These are phyloP conservation scores for Sungouiozyma ichnusensis DNA, from an alignment of 805 yeast genomes.

Conservation along the genomic window DNA sequence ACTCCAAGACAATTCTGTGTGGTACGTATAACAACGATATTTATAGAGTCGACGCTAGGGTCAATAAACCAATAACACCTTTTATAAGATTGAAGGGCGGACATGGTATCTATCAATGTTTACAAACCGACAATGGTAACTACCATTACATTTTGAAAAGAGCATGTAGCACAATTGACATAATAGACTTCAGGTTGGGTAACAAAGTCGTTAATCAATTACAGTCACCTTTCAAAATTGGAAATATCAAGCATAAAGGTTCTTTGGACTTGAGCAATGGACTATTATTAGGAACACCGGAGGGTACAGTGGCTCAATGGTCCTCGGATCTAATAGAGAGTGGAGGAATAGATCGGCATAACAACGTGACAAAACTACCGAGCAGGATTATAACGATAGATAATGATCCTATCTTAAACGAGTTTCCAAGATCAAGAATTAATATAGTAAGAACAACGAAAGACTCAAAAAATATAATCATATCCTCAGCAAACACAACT, in stretches of 20 bases:
- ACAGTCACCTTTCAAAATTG: constrained; percentile 14
- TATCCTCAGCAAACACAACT: neutral
- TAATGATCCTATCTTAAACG: neutral
- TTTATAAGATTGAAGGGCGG: constrained; percentile 5
- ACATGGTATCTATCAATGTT: constrained; percentile 29
- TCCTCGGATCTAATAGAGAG: constrained; percentile 17
- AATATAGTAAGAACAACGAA: neutral
- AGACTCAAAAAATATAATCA: neutral
- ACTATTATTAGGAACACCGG: constrained; percentile 16
- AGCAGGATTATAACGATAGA: neutral
- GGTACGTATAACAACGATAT: constrained; percentile 27
- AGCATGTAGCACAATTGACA: constrained; percentile 20
- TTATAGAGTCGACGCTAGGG: constrained; percentile 17
- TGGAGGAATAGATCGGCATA: constrained; percentile 14
- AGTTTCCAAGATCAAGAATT: neutral
- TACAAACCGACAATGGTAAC: constrained; percentile 30
- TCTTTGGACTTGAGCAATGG: constrained; percentile 13
- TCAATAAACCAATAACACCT: neutral
- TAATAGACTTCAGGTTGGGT: constrained; percentile 28
- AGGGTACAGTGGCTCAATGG: constrained; percentile 20
- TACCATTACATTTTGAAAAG: constrained; percentile 29
- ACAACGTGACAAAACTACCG: neutral
- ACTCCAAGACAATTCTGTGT: constrained; percentile 4
- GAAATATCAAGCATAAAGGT: constrained; percentile 20
- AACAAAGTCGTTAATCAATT: constrained; percentile 9